phyloP scores from a whole-genome alignment of 441 rosid species.

The Euphorbia corollata region DNA sequence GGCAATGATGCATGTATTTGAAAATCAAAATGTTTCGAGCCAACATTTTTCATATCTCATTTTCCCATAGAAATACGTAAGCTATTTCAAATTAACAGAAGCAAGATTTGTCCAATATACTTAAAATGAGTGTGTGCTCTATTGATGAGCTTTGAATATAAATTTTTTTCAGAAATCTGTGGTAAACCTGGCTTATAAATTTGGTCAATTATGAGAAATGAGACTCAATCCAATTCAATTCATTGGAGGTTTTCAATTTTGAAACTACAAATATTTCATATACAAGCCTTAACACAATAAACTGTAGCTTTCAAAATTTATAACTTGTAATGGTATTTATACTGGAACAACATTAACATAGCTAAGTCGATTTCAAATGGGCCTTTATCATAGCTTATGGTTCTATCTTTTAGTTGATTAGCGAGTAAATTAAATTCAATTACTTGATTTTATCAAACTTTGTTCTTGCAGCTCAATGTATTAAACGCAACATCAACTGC shows the following conservation, averaged over 20 bases:
- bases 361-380: neutral
- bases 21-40: neutral
- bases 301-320: neutral
- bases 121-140: neutral
- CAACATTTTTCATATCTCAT: neutral
- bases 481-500: too few species aligned
- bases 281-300: neutral
- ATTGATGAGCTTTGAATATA: neutral
- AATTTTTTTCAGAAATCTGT: neutral
- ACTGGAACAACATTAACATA: neutral
- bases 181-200: too few species aligned
- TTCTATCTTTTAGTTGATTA: too few species aligned
- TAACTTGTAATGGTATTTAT: neutral
- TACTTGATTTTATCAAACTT: too few species aligned
- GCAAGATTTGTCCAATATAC: slow-evolving; percentile 2
- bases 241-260: neutral
- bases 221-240: slow-evolving; percentile 1
- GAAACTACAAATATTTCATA: neutral
- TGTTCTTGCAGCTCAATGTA: too few species aligned
- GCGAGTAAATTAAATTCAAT: too few species aligned
- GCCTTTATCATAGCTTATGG: too few species aligned
- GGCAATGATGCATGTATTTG: neutral
- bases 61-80: neutral
- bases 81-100: neutral
- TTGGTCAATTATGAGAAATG: neutral